A percentile compares a stretch with the other conserved stretches of the same genome.
Conservation (phyloP, 768 basidiomycete genomes). For the Fistulinella prunicolor region DNA sequence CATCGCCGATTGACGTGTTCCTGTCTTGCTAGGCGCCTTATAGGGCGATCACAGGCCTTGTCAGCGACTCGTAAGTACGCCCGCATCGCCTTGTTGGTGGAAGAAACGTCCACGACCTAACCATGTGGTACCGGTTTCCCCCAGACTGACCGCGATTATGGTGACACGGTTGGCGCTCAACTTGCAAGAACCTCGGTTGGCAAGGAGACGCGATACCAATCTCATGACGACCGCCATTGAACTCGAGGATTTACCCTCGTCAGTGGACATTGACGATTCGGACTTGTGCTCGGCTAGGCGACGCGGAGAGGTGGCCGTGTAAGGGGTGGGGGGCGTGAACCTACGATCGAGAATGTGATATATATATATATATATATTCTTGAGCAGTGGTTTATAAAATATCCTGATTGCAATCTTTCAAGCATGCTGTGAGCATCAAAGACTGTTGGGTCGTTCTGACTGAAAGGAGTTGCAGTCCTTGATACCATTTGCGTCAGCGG, state of each 20-base stretch:
- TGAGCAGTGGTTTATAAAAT: too few species aligned
- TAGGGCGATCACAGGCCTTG: not conserved
- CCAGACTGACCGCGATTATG: slow-evolving; percentile 14
- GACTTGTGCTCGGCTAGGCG: not conserved
- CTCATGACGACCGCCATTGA: slow-evolving; percentile 5
- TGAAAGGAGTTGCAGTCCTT: too few species aligned
- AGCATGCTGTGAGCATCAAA: too few species aligned
- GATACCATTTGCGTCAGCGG: too few species aligned
- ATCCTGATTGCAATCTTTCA: too few species aligned
- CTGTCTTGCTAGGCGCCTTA: not conserved
- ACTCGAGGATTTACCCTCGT: not conserved
- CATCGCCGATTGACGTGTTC: not conserved
- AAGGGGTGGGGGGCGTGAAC: not conserved
- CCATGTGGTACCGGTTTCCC: not conserved
- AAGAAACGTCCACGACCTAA: not conserved
- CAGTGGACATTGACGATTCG: not conserved
- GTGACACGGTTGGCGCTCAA: slow-evolving; percentile 19
- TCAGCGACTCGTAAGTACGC: slow-evolving; percentile 1
- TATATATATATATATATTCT: too few species aligned
- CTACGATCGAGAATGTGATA: too few species aligned
- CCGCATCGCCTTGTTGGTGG: not conserved
- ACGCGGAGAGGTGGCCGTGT: not conserved
- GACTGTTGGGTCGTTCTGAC: too few species aligned
- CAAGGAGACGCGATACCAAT: not conserved
- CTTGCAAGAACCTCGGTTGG: slow-evolving; percentile 2